phyloP scores from a whole-genome alignment of 805 yeast species.

The Blastobotrys peoriensis region DNA sequence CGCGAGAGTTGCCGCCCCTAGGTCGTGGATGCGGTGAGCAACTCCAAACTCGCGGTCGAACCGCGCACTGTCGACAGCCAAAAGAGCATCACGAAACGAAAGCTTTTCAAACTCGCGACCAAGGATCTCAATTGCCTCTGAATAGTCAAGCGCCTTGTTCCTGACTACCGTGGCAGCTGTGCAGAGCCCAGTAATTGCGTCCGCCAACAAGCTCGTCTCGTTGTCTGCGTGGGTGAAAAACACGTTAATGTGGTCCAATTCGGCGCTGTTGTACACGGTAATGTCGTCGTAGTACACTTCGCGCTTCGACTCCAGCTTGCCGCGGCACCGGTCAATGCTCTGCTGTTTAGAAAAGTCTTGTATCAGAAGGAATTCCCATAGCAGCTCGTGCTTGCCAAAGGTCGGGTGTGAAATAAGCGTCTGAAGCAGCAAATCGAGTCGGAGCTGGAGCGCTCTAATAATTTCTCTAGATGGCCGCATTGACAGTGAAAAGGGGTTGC shows the following conservation, averaged over 20 bases:
- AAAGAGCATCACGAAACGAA: slow-evolving; percentile 5
- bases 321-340: slow-evolving; percentile 22
- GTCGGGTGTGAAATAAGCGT: slow-evolving; percentile 37
- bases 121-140: slow-evolving; percentile 17
- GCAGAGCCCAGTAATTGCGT: slow-evolving; percentile 8
- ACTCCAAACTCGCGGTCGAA: slow-evolving; percentile 8
- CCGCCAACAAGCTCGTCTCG: slow-evolving; percentile 15
- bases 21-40: slow-evolving; percentile 6
- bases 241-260: slow-evolving; percentile 19
- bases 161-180: slow-evolving; percentile 10
- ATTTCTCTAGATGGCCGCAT: slow-evolving; percentile 26
- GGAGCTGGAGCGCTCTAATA: slow-evolving; percentile 36
- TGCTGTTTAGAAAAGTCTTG: slow-evolving; percentile 20
- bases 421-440: slow-evolving; percentile 44
- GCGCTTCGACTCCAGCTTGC: slow-evolving; percentile 22
- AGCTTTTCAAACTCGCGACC: slow-evolving; percentile 11
- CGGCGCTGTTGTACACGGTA: slow-evolving; percentile 16
- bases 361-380: slow-evolving; percentile 38
- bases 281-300: slow-evolving; percentile 20
- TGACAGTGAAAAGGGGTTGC: slow-evolving; percentile 27
- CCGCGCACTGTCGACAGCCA: neutral
- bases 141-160: slow-evolving; percentile 16
- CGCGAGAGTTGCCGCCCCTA: slow-evolving; percentile 4
- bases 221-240: slow-evolving; percentile 22
- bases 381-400: slow-evolving; percentile 31